Evolutionary conservation across 129 eudicot species (phyloP).

Genomic region (Pittosporum tobira): DNA sequence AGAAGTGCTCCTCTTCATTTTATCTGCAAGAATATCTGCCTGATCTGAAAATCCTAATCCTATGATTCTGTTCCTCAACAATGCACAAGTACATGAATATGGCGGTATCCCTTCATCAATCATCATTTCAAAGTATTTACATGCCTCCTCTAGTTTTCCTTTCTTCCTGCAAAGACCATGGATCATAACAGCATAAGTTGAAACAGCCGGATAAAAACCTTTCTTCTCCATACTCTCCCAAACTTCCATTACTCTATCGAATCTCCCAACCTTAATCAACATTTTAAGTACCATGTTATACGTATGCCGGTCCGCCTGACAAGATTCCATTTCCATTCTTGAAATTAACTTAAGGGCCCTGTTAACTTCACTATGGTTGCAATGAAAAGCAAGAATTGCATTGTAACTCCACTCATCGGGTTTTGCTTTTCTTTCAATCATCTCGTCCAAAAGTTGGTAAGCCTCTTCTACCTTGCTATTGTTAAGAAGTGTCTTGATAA

Average conservation of each 20-base stretch:
- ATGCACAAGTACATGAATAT: conserved; percentile 51
- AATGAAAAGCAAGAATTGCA: conserved; percentile 55
- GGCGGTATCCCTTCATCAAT: conserved; percentile 97
- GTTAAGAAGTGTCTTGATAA: conserved; percentile 53
- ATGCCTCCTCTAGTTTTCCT: conserved; percentile 78
- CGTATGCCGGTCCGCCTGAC: conserved; percentile 63
- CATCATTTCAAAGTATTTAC: conserved; percentile 75
- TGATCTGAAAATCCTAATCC: conserved; percentile 60
- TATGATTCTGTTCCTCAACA: conserved; percentile 60
- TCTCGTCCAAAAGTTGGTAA: conserved; percentile 60
- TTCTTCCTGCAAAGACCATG: conserved; percentile 82
- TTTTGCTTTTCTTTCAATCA: conserved; percentile 44
- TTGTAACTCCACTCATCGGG: conserved; percentile 85
- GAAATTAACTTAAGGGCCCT: conserved; percentile 56
- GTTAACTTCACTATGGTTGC: conserved; percentile 71
- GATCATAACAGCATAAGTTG: conserved; percentile 85
- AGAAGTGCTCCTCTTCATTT: conserved; percentile 87
- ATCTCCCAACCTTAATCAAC: conserved; percentile 69
- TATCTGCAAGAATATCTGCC: conserved; percentile 61
- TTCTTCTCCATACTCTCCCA: conserved; percentile 63
- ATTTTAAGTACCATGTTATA: conserved; percentile 83
- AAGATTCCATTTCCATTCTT: conserved; percentile 46
- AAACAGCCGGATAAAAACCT: conserved; percentile 69
- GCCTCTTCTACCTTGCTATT: conserved; percentile 59
- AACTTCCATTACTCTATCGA: conserved; percentile 50